phyloP scores from a whole-genome alignment of 2,329 filamentous ascomycete species.

The Ilyonectria robusta region DNA sequence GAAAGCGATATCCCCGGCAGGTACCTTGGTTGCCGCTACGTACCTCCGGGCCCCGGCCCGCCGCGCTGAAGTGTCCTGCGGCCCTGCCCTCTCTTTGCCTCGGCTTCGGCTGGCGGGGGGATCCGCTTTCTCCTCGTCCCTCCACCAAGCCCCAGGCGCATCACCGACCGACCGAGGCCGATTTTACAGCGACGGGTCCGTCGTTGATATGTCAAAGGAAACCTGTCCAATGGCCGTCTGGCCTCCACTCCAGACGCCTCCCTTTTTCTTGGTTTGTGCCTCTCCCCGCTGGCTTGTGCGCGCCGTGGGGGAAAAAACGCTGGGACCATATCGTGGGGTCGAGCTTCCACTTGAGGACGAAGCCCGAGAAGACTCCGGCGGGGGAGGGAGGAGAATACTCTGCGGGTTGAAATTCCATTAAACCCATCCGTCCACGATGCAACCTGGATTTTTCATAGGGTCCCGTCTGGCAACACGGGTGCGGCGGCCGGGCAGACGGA shows the following conservation, averaged over 20 bases:
- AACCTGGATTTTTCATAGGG: neutral
- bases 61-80: slow-evolving; percentile 15
- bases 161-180: slow-evolving; percentile 29
- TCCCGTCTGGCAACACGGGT: neutral
- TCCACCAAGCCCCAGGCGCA: slow-evolving; percentile 6
- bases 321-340: slow-evolving; percentile 5
- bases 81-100: slow-evolving; percentile 37
- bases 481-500: slow-evolving; percentile 39
- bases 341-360: neutral
- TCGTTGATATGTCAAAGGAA: neutral
- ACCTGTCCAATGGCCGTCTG: neutral
- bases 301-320: slow-evolving; percentile 3
- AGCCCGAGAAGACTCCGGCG: slow-evolving; percentile 21
- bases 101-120: slow-evolving; percentile 47
- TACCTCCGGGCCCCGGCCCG: slow-evolving; percentile 42
- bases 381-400: neutral
- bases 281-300: neutral
- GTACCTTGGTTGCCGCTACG: slow-evolving; percentile 18
- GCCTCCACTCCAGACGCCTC: neutral
- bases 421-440: neutral
- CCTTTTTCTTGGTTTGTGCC: neutral
- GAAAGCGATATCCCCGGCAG: slow-evolving; percentile 2
- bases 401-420: neutral
- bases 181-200: slow-evolving; percentile 1
- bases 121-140: slow-evolving; percentile 37